Evolutionary conservation across 768 basidiomycete species (phyloP).

Genomic region (Naematelia aurantialba): DNA sequence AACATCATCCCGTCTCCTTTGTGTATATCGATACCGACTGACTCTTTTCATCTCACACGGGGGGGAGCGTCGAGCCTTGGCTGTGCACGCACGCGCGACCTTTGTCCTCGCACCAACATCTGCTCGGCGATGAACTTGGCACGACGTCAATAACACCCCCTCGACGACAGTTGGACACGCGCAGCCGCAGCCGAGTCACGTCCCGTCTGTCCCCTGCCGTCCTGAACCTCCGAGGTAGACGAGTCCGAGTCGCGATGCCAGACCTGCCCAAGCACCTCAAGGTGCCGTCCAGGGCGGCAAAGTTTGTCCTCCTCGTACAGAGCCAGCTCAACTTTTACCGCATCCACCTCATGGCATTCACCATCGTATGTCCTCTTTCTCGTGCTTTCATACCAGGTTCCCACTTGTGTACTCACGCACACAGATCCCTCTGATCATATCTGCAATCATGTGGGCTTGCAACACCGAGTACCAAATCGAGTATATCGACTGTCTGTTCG

Average conservation of each 20-base stretch:
- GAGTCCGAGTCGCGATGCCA: constrained; percentile 3
- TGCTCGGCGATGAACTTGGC: too few species aligned
- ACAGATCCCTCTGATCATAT: constrained; percentile 68
- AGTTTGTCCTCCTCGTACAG: constrained; percentile 10
- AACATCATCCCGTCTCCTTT: too few species aligned
- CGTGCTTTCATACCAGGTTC: not conserved
- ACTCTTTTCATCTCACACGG: too few species aligned
- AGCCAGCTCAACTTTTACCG: constrained; percentile 55
- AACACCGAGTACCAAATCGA: constrained; percentile 57
- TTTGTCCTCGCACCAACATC: too few species aligned
- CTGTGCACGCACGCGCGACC: too few species aligned
- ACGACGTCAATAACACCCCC: too few species aligned
- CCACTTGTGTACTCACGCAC: not conserved
- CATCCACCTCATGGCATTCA: constrained; percentile 55
- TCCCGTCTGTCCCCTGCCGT: too few species aligned
- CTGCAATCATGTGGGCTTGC: constrained; percentile 74
- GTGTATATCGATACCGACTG: too few species aligned
- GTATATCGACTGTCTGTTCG: constrained; percentile 51
- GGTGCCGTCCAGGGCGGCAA: constrained; percentile 7
- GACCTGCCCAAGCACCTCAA: constrained; percentile 7
- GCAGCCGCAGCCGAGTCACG: too few species aligned
- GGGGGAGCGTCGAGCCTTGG: too few species aligned
- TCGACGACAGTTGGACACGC: too few species aligned
- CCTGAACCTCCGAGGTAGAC: too few species aligned
- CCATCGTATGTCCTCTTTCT: constrained; percentile 36